Base-by-base conservation (phyloP, 495 filamentous ascomycete genomes). In the Penicillium ucsense region DNA sequence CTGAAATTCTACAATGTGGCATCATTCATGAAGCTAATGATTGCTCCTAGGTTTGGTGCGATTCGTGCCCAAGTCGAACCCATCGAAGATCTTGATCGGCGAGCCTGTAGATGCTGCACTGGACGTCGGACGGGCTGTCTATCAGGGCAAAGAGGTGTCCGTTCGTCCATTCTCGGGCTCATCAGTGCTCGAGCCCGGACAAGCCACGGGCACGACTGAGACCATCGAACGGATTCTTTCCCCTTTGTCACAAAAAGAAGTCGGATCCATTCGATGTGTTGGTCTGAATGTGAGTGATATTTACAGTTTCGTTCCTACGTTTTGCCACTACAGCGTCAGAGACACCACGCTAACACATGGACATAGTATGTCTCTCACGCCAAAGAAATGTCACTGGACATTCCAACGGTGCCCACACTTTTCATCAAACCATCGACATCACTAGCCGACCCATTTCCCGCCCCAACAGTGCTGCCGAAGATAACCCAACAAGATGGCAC, bases 341-440 rank as follows among this genome's bases (percentile, higher is more conserved):
- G 12, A 31, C 6, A 1, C 8, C 29, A 41, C 38, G 55, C 20
- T 20, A 20, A 20, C 30, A 50, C 12, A n/a, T 30, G 4, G 30
- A 2, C 9, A 38, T 34, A 82, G 77, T 92, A 92, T 61, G 77
- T 72, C 8, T 70, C 81, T 11, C 88, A 92, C 55, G 88, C 88
- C 3, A 77, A 77, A 50, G 88, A 92, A 74, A 77, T 82, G 55
- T 75, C 75, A 6, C 79, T 90, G 63, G 71, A 79, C 1, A 71
- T 91, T 48, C 88, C 88, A 2, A 74, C 80, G 49, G 81, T 81
- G 35, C 88, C 88, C 4, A 77, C 87, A 9, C 60, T 94, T 28
- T 92, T 92, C 64, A 85, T 87, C 59, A 94, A 94, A 66, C 88
- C 88, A 5, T 54, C 71, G 6, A 87, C 86, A 5, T 71, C 85